Evolutionary conservation across 148 eudicot genomes (phyloP), one percentile per base, ranked within the genome.

Genomic region (Amaranthus cruentus): DNA sequence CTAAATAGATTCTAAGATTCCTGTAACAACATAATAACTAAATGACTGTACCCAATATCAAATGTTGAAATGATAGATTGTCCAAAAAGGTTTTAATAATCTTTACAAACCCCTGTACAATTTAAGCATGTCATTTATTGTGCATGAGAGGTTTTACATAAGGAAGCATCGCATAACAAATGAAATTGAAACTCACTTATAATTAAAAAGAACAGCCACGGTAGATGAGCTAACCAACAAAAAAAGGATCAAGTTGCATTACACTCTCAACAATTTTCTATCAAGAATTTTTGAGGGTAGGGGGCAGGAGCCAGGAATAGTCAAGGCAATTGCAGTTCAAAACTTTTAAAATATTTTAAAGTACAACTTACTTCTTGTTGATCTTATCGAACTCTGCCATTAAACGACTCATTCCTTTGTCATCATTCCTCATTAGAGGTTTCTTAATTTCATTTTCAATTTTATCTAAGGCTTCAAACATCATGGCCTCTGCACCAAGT

Each of bases 401-500:
- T 18, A 95, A 84, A 70, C 81, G 90, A 47, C 76, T 86, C 90
- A 91, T 86, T 76, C 89, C 91, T 79, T 90, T 76, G 77, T 91
- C 83, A 81, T 95, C 98, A 80, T 87, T 77, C 81, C 97, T 84
- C 98, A 95, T 77, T 12, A 95, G 91, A 47, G 98, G 97, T 55
- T 90, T 95, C 78, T 91, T 88, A 69, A 90, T 47, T 68, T 91
- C 88, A 59, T 88, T 88, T 78, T 95, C 98, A 79, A 95, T 85
- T 68, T 88, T 95, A 11, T 91, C 97, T 73, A 95, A 82, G 42
- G 97, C 98, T 52, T 88, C 90, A 83, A 90, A 85, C 98, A 90
- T 90, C 98, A 95, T 80, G 44, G 87, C 85, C 85, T 91, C 97
- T 6, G 87, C 89, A 76, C 97, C 98, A 68, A 90, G 90, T 6